Percentiles rank a stretch among this genome's conserved stretches.
phyloP scores from a whole-genome alignment of 192 early-diverging fungal genomes.

The Umbelopsis sp. region DNA sequence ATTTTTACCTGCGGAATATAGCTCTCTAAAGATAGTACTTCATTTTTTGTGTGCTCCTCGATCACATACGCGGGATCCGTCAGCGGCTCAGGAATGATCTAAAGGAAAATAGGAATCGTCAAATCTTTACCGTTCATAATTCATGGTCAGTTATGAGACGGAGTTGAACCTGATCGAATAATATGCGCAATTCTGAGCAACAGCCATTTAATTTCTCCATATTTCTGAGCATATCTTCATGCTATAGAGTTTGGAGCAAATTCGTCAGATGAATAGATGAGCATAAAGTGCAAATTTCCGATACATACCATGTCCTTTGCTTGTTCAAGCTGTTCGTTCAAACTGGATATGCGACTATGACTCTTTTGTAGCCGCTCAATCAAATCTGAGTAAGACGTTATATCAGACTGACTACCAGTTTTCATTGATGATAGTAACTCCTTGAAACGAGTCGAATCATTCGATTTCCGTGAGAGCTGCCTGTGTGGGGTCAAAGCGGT shows the following conservation, averaged over 20 bases:
- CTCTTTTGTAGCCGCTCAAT: constrained; percentile 17
- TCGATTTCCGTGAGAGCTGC: not conserved
- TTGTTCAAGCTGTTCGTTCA: constrained; percentile 26
- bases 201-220: constrained; percentile 26
- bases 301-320: constrained; percentile 27
- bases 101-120: not conserved
- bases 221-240: constrained; percentile 26
- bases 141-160: not conserved
- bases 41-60: constrained; percentile 30
- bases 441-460: constrained; percentile 8
- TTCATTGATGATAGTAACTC: not conserved
- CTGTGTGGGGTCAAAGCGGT: not conserved
- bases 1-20: constrained; percentile 34
- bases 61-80: constrained; percentile 14
- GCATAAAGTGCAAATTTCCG: not conserved
- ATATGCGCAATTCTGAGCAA: constrained; percentile 22
- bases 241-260: not conserved
- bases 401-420: not conserved
- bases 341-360: not conserved
- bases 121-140: not conserved
- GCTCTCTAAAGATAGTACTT: constrained; percentile 23
- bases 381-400: not conserved
- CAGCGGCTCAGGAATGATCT: constrained; percentile 19
- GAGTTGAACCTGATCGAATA: constrained; percentile 33
- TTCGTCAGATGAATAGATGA: too few species aligned